phyloP scores from a whole-genome alignment of 1,284 basidiomycete species.

The Cryptococcus floricola region DNA sequence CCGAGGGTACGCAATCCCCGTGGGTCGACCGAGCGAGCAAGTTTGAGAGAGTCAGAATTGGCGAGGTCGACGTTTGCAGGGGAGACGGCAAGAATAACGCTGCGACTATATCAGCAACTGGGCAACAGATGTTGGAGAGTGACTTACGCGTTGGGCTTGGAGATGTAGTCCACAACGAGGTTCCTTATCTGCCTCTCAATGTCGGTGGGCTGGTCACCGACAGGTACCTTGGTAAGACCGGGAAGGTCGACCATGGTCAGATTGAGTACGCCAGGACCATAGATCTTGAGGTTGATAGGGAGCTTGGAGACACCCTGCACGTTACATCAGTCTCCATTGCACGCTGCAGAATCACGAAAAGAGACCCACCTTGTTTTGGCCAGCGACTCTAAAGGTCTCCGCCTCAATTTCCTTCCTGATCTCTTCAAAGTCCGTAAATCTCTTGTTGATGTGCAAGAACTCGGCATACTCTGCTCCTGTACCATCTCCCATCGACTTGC shows the following conservation, averaged over 20 bases:
- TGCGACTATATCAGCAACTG: slow-evolving; percentile 37
- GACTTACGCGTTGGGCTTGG: slow-evolving; percentile 87
- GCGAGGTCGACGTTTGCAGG: slow-evolving; percentile 97
- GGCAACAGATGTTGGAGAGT: not conserved
- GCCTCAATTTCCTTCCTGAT: slow-evolving; percentile 96
- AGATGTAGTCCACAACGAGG: slow-evolving; percentile 89
- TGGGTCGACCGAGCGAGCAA: slow-evolving; percentile 90
- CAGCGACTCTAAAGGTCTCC: slow-evolving; percentile 95
- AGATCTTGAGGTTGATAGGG: slow-evolving; percentile 91
- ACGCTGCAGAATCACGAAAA: not conserved
- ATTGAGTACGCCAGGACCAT: slow-evolving; percentile 91
- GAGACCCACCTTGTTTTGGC: slow-evolving; percentile 76
- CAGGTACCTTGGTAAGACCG: slow-evolving; percentile 93
- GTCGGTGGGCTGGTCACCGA: slow-evolving; percentile 63
- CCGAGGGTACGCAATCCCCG: slow-evolving; percentile 94
- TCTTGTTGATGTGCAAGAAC: slow-evolving; percentile 93
- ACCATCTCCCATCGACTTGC: slow-evolving; percentile 32
- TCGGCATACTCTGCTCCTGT: slow-evolving; percentile 83
- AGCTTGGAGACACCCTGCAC: slow-evolving; percentile 80
- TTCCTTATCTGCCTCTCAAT: slow-evolving; percentile 96
- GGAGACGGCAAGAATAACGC: slow-evolving; percentile 94
- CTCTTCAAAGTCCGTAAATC: slow-evolving; percentile 91
- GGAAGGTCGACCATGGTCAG: slow-evolving; percentile 94
- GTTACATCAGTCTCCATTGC: not conserved
- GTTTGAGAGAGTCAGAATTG: slow-evolving; percentile 95